A percentile compares a stretch with the other conserved stretches of the same genome.
phyloP scores from a whole-genome alignment of 129 eudicot genomes.

The Pulicaria dysenterica region DNA sequence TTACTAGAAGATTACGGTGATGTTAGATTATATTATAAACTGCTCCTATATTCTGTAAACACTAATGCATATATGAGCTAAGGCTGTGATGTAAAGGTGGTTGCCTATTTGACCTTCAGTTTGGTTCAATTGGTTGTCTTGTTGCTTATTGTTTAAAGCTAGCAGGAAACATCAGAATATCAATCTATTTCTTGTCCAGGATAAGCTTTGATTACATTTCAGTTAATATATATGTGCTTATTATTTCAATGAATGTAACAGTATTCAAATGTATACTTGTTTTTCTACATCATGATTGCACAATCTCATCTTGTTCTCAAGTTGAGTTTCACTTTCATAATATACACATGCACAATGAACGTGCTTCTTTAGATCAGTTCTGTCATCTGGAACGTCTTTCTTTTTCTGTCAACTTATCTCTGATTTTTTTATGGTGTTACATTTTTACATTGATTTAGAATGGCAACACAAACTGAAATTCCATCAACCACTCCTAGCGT shows the following conservation, averaged over 20 bases:
- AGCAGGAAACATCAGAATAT: background rate
- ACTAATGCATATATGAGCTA: conserved; percentile 4
- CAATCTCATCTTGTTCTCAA: background rate
- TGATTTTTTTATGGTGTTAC: conserved; percentile 21
- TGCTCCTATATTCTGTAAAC: conserved; percentile 1
- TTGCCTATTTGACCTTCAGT: background rate
- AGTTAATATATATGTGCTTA: background rate
- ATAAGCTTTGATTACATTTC: conserved; percentile 22
- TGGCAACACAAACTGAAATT: conserved; percentile 50
- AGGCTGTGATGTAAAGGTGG: conserved; percentile 8
- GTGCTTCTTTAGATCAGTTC: conserved; percentile 14
- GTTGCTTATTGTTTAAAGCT: conserved; percentile 3
- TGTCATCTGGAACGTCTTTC: background rate
- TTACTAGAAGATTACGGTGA: background rate
- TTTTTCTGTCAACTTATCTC: background rate
- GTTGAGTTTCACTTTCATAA: conserved; percentile 12
- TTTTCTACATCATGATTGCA: background rate
- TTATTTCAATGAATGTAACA: conserved; percentile 6
- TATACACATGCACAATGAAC: conserved; percentile 8
- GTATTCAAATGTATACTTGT: background rate
- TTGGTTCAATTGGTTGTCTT: background rate
- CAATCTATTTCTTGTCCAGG: conserved; percentile 17
- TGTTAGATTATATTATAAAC: background rate
- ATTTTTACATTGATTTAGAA: conserved; percentile 36
- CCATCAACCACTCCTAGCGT: conserved; percentile 53